phyloP scores from a whole-genome alignment of 2,329 filamentous ascomycete genomes.

The Fulvia fulva region DNA sequence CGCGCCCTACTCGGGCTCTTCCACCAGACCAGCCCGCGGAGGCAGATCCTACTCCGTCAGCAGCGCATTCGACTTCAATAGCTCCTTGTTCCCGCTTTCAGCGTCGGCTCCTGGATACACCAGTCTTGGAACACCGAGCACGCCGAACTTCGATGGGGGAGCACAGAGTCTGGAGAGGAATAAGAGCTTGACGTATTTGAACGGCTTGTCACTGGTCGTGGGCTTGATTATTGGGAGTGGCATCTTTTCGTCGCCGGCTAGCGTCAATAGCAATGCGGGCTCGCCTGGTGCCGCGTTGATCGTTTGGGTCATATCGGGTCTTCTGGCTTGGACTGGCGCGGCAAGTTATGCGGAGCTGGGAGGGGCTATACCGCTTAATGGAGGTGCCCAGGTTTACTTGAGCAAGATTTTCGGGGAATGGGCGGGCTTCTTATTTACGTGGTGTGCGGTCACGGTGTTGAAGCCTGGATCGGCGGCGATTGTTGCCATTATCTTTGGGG shows the following conservation, averaged over 20 bases:
- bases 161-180: conserved; percentile 73
- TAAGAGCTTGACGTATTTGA: conserved; percentile 92
- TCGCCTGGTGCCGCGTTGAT: conserved; percentile 85
- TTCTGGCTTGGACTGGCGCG: conserved; percentile 93
- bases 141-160: conserved; percentile 44
- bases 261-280: conserved; percentile 86
- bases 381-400: conserved; percentile 88
- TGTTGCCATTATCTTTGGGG: conserved; percentile 95
- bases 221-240: conserved; percentile 94
- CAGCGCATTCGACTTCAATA: conserved; percentile 93
- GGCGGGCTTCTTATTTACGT: conserved; percentile 89
- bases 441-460: conserved; percentile 89
- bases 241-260: conserved; percentile 91
- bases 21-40: conserved; percentile 20
- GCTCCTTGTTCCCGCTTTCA: conserved; percentile 85
- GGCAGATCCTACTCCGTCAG: conserved; percentile 71
- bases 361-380: conserved; percentile 91
- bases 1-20: not conserved
- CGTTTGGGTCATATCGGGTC: conserved; percentile 87
- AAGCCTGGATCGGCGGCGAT: conserved; percentile 94
- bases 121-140: conserved; percentile 73
- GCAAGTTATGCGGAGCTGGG: conserved; percentile 94
- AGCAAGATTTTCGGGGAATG: conserved; percentile 95
- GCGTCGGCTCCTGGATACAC: conserved; percentile 70
- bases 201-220: conserved; percentile 85